Percentiles rank a stretch among this genome's conserved stretches.
Evolutionary conservation across 352 stramenopile genomes (phyloP).

Genomic region (Aphanomyces astaci): DNA sequence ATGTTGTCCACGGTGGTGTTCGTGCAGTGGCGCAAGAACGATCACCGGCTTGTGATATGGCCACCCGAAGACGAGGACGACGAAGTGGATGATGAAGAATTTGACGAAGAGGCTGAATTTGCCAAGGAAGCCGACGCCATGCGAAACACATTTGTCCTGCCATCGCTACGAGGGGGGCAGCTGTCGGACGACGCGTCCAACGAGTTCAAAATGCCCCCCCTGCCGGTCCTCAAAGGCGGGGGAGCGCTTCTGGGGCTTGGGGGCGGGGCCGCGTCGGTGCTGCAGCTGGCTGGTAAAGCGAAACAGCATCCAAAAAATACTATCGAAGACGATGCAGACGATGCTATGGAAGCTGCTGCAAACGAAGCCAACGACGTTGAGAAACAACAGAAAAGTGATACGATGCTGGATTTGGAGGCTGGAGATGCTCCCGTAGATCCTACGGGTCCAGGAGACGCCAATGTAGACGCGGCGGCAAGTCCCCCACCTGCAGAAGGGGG

Average conservation of each 20-base stretch:
- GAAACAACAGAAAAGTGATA: not conserved
- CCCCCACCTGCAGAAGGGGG: not conserved
- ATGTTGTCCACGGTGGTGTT: constrained; percentile 71
- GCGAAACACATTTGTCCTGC: constrained; percentile 69
- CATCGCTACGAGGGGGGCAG: constrained; percentile 54
- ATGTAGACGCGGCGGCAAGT: not conserved
- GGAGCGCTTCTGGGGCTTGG: constrained; percentile 21
- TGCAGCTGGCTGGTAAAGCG: constrained; percentile 8
- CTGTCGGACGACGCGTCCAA: constrained; percentile 52
- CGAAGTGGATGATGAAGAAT: constrained; percentile 66
- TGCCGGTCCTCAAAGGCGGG: constrained; percentile 49
- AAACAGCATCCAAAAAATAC: not conserved
- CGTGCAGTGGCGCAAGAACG: constrained; percentile 69
- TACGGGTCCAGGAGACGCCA: not conserved
- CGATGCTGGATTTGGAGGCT: not conserved
- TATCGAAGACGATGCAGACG: constrained; percentile 1
- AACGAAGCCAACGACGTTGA: constrained; percentile 2
- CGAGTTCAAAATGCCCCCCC: constrained; percentile 71
- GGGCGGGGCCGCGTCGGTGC: not conserved
- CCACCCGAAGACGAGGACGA: constrained; percentile 72
- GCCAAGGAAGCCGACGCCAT: constrained; percentile 70
- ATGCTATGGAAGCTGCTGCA: constrained; percentile 6
- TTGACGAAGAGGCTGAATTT: constrained; percentile 56
- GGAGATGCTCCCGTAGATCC: not conserved
- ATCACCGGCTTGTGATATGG: constrained; percentile 78